Evolutionary conservation across 2,329 filamentous ascomycete genomes (phyloP).

Genomic region (Aspergillus eucalypticola): DNA sequence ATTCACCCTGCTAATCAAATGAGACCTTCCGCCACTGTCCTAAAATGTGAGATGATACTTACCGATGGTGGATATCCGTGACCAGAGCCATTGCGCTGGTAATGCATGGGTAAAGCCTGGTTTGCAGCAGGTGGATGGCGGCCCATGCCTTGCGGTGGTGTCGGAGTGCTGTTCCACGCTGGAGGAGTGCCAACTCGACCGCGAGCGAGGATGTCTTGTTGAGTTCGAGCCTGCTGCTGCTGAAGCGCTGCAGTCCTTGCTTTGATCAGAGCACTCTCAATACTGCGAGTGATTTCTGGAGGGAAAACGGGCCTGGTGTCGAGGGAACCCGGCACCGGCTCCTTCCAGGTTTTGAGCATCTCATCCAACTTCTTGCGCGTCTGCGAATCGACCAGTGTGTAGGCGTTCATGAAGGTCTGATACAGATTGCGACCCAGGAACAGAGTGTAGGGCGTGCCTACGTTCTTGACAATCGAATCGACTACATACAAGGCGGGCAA

Average conservation of each 20-base stretch:
- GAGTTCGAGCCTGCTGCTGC: constrained; percentile 52
- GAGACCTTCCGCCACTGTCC: neutral
- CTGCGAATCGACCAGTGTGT: constrained; percentile 78
- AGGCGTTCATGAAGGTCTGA: constrained; percentile 94
- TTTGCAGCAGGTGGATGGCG: constrained; percentile 40
- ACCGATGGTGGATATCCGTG: constrained; percentile 28
- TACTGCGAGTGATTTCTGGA: constrained; percentile 79
- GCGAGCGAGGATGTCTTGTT: constrained; percentile 57
- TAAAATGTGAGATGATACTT: constrained; percentile 7
- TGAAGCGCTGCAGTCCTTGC: constrained; percentile 62
- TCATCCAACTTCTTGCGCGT: constrained; percentile 92
- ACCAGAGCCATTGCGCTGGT: constrained; percentile 34
- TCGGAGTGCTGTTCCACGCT: constrained; percentile 71
- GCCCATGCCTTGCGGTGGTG: constrained; percentile 61
- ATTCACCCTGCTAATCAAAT: constrained; percentile 19
- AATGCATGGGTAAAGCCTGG: constrained; percentile 24
- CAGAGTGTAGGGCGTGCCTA: constrained; percentile 93
- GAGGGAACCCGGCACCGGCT: constrained; percentile 89
- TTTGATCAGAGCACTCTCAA: constrained; percentile 92
- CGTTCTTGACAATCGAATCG: constrained; percentile 98
- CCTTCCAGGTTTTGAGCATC: constrained; percentile 97
- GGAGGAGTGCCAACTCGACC: constrained; percentile 55
- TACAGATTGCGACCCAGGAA: constrained; percentile 92
- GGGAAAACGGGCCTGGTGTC: constrained; percentile 92
- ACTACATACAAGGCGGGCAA: constrained; percentile 95